Conservation (phyloP, 176 grass and related monocot species). For the Hordeum vulgare region DNA sequence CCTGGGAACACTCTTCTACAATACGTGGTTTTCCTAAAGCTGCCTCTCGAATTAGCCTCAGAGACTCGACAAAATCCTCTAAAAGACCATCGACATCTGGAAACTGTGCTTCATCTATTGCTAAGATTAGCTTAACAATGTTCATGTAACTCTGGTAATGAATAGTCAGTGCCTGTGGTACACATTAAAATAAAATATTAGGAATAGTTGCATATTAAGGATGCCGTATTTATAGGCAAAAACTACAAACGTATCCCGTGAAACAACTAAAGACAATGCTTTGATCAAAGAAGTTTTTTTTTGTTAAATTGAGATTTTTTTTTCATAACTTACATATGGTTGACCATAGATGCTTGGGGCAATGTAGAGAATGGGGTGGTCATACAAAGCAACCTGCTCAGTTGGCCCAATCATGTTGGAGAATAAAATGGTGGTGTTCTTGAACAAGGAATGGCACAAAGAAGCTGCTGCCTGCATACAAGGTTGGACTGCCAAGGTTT, state of each 20-base stretch:
- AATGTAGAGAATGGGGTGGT: conserved; percentile 59
- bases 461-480: conserved; percentile 39
- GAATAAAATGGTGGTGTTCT: conserved; percentile 61
- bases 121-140: conserved; percentile 49
- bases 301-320: neutral
- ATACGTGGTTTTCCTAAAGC: neutral
- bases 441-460: conserved; percentile 39
- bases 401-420: conserved; percentile 66
- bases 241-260: neutral
- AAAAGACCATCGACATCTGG: conserved; percentile 47
- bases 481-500: neutral
- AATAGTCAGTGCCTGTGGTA: conserved; percentile 49
- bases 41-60: conserved; percentile 46
- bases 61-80: conserved; percentile 55
- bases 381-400: conserved; percentile 52
- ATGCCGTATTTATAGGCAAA: neutral
- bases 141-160: conserved; percentile 80
- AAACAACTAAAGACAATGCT: neutral
- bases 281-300: neutral
- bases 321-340: conserved; percentile 40
- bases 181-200: neutral
- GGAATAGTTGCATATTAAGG: neutral
- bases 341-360: conserved; percentile 58
- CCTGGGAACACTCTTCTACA: neutral
- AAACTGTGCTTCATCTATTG: conserved; percentile 49